Evolutionary conservation across 1,284 basidiomycete genomes (phyloP).

Genomic region (Apiotrichum akiyoshidainum): DNA sequence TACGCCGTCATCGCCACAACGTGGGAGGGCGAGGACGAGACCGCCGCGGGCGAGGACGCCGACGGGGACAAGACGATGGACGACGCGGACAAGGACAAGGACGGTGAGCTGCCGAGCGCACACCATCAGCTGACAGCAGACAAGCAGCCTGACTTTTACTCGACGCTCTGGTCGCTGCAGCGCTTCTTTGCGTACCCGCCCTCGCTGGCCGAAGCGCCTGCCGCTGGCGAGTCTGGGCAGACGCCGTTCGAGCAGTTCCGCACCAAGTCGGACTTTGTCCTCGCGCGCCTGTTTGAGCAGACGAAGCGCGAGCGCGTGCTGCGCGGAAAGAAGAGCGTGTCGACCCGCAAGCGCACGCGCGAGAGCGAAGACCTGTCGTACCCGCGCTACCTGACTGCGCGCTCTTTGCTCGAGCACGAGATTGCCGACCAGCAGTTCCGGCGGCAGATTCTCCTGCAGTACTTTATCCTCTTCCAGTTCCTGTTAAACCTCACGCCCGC

Average conservation of each 20-base stretch:
- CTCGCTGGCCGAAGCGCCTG: constrained; percentile 36
- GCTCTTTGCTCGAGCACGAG: constrained; percentile 43
- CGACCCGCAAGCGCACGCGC: constrained; percentile 31
- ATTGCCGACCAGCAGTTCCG: constrained; percentile 45
- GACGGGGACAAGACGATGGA: constrained; percentile 10
- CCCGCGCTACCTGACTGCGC: constrained; percentile 46
- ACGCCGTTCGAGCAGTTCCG: constrained; percentile 41
- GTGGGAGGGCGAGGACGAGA: constrained; percentile 31
- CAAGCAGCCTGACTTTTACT: constrained; percentile 40
- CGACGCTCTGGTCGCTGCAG: constrained; percentile 49
- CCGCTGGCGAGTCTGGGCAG: constrained; percentile 11
- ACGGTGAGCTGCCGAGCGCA: not conserved
- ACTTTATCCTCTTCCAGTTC: constrained; percentile 50
- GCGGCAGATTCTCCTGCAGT: constrained; percentile 48
- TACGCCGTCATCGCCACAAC: constrained; percentile 39
- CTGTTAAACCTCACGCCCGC: constrained; percentile 42
- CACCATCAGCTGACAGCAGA: not conserved
- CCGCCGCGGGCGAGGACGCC: constrained; percentile 19
- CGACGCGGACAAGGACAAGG: constrained; percentile 2
- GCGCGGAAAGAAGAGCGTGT: constrained; percentile 29
- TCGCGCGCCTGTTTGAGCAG: constrained; percentile 40
- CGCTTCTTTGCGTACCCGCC: constrained; percentile 47
- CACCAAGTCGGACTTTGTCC: constrained; percentile 38
- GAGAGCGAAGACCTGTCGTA: constrained; percentile 32
- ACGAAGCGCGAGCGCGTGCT: constrained; percentile 36